Conservation (phyloP, 2,329 filamentous ascomycete species). For the Aspergillus ochraceoroseus region DNA sequence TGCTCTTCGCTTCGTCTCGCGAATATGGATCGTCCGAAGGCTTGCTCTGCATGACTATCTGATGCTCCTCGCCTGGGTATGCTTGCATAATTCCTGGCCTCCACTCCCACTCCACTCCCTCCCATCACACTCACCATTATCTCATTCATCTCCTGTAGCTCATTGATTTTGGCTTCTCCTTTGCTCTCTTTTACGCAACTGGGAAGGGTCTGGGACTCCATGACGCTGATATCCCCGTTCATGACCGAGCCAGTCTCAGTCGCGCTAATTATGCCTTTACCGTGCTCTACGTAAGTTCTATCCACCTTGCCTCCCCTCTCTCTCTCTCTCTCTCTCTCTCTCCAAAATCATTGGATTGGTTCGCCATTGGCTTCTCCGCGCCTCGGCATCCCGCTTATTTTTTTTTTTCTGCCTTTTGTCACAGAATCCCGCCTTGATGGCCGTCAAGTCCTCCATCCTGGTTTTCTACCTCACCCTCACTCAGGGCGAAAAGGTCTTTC, state of each 20-base stretch:
- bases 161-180: slow-evolving; percentile 45
- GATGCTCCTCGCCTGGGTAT: slow-evolving; percentile 72
- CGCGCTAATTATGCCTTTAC: slow-evolving; percentile 57
- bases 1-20: slow-evolving; percentile 65
- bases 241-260: slow-evolving; percentile 33
- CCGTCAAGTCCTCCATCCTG: slow-evolving; percentile 86
- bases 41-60: slow-evolving; percentile 74
- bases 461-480: slow-evolving; percentile 84
- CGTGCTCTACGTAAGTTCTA: slow-evolving; percentile 52
- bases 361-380: too few species aligned
- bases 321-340: slow-evolving; percentile 9
- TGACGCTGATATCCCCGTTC: slow-evolving; percentile 33
- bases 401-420: slow-evolving; percentile 7
- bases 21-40: slow-evolving; percentile 66
- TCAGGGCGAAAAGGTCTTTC: slow-evolving; percentile 70
- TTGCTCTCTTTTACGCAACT: slow-evolving; percentile 45
- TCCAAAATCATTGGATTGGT: too few species aligned
- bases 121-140: neutral
- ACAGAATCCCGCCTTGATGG: slow-evolving; percentile 86
- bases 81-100: slow-evolving; percentile 10
- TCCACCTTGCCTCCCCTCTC: slow-evolving; percentile 5
- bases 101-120: slow-evolving; percentile 5
- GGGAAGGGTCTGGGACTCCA: slow-evolving; percentile 44
- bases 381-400: slow-evolving; percentile 8
- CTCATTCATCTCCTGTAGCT: slow-evolving; percentile 25